Evolutionary conservation across 441 rosid genomes (phyloP).

Genomic region (Jatropha multifida): DNA sequence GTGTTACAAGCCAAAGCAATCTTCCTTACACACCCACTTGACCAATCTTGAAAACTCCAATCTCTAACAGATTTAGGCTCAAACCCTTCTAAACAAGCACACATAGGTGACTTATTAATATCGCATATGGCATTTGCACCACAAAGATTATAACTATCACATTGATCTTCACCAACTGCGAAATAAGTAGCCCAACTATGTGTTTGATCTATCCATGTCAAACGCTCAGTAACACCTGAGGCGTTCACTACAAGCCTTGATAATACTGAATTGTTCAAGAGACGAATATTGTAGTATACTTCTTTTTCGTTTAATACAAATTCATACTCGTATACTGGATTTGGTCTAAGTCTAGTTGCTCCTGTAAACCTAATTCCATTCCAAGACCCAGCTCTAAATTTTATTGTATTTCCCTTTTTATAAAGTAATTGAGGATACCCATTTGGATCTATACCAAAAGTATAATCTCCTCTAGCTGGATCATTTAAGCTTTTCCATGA

Average conservation of each 20-base stretch:
- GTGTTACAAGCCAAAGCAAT: conserved; percentile 29
- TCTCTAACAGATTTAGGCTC: conserved; percentile 36
- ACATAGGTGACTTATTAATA: conserved; percentile 25
- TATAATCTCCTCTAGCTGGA: conserved; percentile 63
- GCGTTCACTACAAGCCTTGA: conserved; percentile 45
- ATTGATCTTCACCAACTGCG: conserved; percentile 39
- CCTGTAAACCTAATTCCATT: conserved; percentile 54
- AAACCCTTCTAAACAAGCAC: conserved; percentile 67
- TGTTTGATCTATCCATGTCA: conserved; percentile 44
- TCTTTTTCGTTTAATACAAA: conserved; percentile 38
- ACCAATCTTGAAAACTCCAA: conserved; percentile 60
- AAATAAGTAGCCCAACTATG: conserved; percentile 54
- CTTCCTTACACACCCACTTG: conserved; percentile 61
- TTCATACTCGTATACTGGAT: conserved; percentile 29
- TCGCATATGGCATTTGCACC: conserved; percentile 65
- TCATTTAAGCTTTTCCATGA: conserved; percentile 63
- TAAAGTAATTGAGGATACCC: conserved; percentile 51
- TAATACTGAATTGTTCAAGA: conserved; percentile 26
- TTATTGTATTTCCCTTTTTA: conserved; percentile 19
- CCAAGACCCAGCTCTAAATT: conserved; percentile 72
- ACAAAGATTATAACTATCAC: conserved; percentile 50
- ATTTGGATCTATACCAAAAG: conserved; percentile 35
- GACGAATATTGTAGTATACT: conserved; percentile 37
- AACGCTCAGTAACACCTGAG: conserved; percentile 40
- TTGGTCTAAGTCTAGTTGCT: conserved; percentile 35